These are phyloP conservation scores for Gardenia jasminoides DNA, from an alignment of 257 asterid genomes.

Conservation along the genomic window DNA sequence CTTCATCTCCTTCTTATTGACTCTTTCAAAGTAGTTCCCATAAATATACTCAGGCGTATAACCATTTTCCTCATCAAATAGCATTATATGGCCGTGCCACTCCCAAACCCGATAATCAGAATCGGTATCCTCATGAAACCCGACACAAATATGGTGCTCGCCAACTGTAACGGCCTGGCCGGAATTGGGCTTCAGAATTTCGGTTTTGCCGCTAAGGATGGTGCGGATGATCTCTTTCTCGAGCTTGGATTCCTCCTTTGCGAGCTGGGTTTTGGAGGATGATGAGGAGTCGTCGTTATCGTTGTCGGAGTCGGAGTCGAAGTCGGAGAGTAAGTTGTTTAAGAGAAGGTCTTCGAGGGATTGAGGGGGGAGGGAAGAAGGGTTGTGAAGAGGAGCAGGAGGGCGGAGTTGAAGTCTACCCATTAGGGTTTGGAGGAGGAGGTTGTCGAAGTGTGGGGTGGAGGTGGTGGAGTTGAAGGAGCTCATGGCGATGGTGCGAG, in stretches of 20 bases:
- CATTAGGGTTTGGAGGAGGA: slow-evolving; percentile 81
- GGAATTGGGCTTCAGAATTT: slow-evolving; percentile 77
- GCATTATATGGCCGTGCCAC: slow-evolving; percentile 96
- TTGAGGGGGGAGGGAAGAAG: slow-evolving; percentile 42
- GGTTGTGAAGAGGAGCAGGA: slow-evolving; percentile 25
- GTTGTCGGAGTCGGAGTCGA: slow-evolving; percentile 47
- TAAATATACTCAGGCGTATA: slow-evolving; percentile 85
- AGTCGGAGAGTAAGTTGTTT: slow-evolving; percentile 55
- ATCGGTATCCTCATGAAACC: slow-evolving; percentile 72
- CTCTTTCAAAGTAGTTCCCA: slow-evolving; percentile 87
- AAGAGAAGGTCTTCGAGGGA: slow-evolving; percentile 79
- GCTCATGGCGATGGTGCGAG: slow-evolving; percentile 35
- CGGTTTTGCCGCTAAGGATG: slow-evolving; percentile 55
- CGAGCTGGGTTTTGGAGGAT: slow-evolving; percentile 65
- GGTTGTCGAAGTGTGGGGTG: slow-evolving; percentile 85
- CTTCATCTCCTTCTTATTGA: slow-evolving; percentile 33
- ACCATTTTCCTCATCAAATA: slow-evolving; percentile 91
- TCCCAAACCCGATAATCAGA: slow-evolving; percentile 95
- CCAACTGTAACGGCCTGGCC: slow-evolving; percentile 84
- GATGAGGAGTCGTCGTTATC: slow-evolving; percentile 29
- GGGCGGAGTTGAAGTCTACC: slow-evolving; percentile 68
- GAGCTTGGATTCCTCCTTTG: slow-evolving; percentile 79
- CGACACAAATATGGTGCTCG: slow-evolving; percentile 91
- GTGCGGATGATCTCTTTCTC: slow-evolving; percentile 77
- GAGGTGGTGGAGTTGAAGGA: slow-evolving; percentile 37